Evolutionary conservation across 495 filamentous ascomycete genomes (phyloP).

Genomic region (Stereocaulon alpinum): DNA sequence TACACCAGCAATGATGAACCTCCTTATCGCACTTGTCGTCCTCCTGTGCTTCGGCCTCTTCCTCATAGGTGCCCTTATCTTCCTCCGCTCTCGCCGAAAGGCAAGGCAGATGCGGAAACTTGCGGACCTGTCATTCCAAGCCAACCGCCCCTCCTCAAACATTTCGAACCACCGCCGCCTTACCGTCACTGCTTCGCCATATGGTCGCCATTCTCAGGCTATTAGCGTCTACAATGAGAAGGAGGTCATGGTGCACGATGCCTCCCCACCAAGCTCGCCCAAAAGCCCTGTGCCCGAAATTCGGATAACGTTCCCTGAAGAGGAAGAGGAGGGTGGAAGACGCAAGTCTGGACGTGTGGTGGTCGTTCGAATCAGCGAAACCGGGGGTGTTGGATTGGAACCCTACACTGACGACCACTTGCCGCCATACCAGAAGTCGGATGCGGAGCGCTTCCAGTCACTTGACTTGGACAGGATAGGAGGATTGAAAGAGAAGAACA

Average conservation of each 20-base stretch:
- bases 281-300: constrained; percentile 89
- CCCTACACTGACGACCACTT: constrained; percentile 67
- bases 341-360: constrained; percentile 78
- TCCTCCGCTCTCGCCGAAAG: constrained; percentile 58
- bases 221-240: constrained; percentile 66
- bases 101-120: constrained; percentile 30
- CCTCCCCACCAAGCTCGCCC: constrained; percentile 63
- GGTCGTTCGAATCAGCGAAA: constrained; percentile 86
- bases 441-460: constrained; percentile 70
- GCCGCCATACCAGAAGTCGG: constrained; percentile 75
- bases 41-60: constrained; percentile 57
- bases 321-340: constrained; percentile 79
- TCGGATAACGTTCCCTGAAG: constrained; percentile 95
- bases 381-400: constrained; percentile 72
- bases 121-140: constrained; percentile 48
- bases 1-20: constrained; percentile 52
- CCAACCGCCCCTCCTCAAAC: constrained; percentile 39
- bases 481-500: constrained; percentile 63
- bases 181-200: constrained; percentile 48
- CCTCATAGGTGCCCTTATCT: constrained; percentile 38
- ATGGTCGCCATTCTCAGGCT: constrained; percentile 47
- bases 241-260: constrained; percentile 57
- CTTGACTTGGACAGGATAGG: constrained; percentile 92
- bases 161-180: constrained; percentile 51
- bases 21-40: constrained; percentile 70